Evolutionary conservation across 768 basidiomycete species (phyloP).

Genomic region (Strobilomyces dryophilus): DNA sequence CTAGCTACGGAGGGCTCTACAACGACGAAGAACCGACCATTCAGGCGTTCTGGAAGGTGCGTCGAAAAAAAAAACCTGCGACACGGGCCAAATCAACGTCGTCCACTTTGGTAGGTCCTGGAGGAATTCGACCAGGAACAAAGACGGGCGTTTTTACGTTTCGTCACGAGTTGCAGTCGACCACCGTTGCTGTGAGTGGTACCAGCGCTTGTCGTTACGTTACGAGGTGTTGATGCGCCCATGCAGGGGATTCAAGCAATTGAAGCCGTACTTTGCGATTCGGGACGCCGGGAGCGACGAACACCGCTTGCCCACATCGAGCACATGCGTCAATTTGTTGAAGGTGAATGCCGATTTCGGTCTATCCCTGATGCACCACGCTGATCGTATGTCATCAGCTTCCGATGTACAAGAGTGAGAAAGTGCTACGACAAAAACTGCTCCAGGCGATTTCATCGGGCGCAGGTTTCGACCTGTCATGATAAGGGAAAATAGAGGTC

Average conservation of each 20-base stretch:
- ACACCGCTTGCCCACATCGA: conserved; percentile 65
- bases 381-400: conserved; percentile 42
- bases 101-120: conserved; percentile 52
- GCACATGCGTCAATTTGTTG: conserved; percentile 89
- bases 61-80: conserved; percentile 10
- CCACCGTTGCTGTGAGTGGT: conserved; percentile 75
- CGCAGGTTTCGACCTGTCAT: conserved; percentile 93
- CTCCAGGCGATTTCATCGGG: conserved; percentile 82
- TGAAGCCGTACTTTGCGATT: conserved; percentile 86
- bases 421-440: conserved; percentile 66
- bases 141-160: conserved; percentile 71
- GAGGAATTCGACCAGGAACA: conserved; percentile 78
- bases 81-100: not conserved
- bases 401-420: conserved; percentile 63
- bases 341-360: conserved; percentile 49
- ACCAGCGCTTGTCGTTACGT: not conserved
- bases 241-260: conserved; percentile 75
- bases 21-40: conserved; percentile 70
- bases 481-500: conserved; percentile 4
- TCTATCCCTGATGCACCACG: not conserved
- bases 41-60: conserved; percentile 76
- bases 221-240: not conserved
- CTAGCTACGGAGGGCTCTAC: conserved; percentile 80
- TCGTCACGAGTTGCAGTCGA: conserved; percentile 90
- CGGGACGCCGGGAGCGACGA: conserved; percentile 76